Evolutionary conservation across 768 basidiomycete species (phyloP).

Genomic region (Bullera alba): DNA sequence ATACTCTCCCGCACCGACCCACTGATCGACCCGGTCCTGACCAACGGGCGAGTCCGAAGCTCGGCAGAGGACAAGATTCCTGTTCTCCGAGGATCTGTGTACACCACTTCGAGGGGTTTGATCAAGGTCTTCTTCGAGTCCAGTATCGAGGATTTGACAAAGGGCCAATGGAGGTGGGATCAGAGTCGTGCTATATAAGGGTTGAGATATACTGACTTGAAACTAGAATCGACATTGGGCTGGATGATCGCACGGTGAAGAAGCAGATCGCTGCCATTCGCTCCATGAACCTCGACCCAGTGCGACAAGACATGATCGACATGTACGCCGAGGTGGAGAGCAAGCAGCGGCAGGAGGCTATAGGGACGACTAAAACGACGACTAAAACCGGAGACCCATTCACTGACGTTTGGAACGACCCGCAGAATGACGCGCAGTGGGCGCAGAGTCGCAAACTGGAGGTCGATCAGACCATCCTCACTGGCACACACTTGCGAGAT

Average conservation of each 20-base stretch:
- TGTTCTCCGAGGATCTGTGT: too few species aligned
- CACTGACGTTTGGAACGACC: not conserved
- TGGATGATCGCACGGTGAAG: conserved; percentile 59
- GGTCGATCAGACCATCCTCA: conserved; percentile 48
- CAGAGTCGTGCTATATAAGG: not conserved
- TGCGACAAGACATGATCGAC: conserved; percentile 24
- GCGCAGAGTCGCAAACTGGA: not conserved
- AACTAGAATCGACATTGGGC: conserved; percentile 60
- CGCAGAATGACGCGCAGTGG: not conserved
- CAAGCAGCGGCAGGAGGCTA: not conserved
- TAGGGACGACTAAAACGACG: not conserved
- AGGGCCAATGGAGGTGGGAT: conserved; percentile 34
- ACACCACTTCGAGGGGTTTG: conserved; percentile 13
- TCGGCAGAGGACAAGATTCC: too few species aligned
- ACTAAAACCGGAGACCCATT: not conserved
- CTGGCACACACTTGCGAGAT: conserved; percentile 68
- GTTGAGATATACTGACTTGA: not conserved
- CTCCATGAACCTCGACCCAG: conserved; percentile 55
- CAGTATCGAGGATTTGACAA: conserved; percentile 11
- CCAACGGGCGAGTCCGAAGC: too few species aligned
- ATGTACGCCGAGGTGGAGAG: not conserved
- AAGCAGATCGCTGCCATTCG: conserved; percentile 65
- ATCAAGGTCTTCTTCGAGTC: conserved; percentile 24
- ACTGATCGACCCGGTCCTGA: conserved; percentile 50
- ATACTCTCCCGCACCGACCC: conserved; percentile 61